Evolutionary conservation across 805 yeast genomes (phyloP), one percentile per base, ranked within the genome.

Genomic region (Starmerella powellii): DNA sequence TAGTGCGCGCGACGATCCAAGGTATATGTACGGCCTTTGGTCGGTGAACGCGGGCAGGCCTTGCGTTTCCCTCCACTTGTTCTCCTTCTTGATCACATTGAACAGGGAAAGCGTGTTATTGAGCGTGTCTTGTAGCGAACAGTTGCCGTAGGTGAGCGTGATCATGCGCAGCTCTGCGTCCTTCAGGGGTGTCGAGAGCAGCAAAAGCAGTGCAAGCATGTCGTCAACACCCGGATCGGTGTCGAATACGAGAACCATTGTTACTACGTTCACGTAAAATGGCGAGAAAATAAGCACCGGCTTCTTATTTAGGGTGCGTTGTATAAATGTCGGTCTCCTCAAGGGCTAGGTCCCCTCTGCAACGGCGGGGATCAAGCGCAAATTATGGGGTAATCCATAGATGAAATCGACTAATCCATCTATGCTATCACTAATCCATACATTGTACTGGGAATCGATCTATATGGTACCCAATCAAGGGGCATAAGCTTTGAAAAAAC

Each of bases 211-310:
- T 1, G 66, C 69, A 41, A 65, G 54, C 36, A 60, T 56, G 40
- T 65, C 70, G 46, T 65, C 70, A 15, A 64, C 64, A 2, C 69
- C 69, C 19, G 69, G 69, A 46, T 64, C 69, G 2, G 67, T 62
- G 39, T 64, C 69, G 26, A 64, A 51, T 26, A 64, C 62, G 16
- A 64, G 32, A 27, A 34, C 43, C 54, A 51, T 50, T 23, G n/a
- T 13, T 3, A 16, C 13, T 8, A 29, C 18, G n/a, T n/a, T n/a
- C n/a, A n/a, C n/a, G n/a, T n/a, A n/a, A n/a, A n/a, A n/a, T n/a
- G n/a, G n/a, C n/a, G n/a, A n/a, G n/a, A n/a, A n/a, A n/a, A n/a
- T n/a, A n/a, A n/a, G n/a, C n/a, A n/a, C n/a, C n/a, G n/a, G n/a
- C n/a, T n/a, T n/a, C n/a, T n/a, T n/a, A n/a, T n/a, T n/a, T n/a